phyloP scores from a whole-genome alignment of 768 basidiomycete genomes.

The Phylloporus arenicola region DNA sequence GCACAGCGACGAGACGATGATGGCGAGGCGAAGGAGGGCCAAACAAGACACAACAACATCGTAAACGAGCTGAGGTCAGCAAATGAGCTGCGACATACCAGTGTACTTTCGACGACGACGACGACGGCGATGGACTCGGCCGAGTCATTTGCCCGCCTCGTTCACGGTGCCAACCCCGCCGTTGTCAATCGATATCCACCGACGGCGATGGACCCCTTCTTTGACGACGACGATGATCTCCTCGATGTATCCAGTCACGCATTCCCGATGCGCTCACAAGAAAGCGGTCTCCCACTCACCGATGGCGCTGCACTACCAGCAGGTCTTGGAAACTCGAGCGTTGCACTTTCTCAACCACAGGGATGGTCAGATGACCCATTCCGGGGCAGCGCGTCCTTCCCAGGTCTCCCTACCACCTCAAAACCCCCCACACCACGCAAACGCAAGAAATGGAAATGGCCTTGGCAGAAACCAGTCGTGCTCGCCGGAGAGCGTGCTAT shows the following conservation, averaged over 20 bases:
- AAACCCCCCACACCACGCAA: conserved; percentile 13
- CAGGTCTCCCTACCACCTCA: conserved; percentile 22
- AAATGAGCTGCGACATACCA: not conserved
- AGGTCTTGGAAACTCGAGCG: conserved; percentile 46
- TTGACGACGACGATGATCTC: conserved; percentile 64
- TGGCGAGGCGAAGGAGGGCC: not conserved
- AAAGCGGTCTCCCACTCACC: conserved; percentile 53
- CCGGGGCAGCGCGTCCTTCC: conserved; percentile 39
- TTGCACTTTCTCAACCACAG: conserved; percentile 46
- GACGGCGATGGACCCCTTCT: conserved; percentile 70
- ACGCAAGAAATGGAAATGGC: conserved; percentile 63
- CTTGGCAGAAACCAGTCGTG: conserved; percentile 70
- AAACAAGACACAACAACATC: conserved; percentile 14
- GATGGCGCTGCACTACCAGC: conserved; percentile 58
- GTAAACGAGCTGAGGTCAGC: conserved; percentile 8
- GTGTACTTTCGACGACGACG: too few relatives aligned
- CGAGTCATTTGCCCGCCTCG: conserved; percentile 27
- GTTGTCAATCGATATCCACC: conserved; percentile 46
- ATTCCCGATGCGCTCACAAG: conserved; percentile 39
- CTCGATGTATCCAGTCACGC: conserved; percentile 7
- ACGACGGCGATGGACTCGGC: conserved; percentile 19
- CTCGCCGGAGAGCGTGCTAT: conserved; percentile 73
- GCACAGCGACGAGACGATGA: not conserved
- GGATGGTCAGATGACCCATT: conserved; percentile 67
- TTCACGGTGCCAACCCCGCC: conserved; percentile 25